Conservation (phyloP, 805 yeast species). For the Saturnispora dispora region DNA sequence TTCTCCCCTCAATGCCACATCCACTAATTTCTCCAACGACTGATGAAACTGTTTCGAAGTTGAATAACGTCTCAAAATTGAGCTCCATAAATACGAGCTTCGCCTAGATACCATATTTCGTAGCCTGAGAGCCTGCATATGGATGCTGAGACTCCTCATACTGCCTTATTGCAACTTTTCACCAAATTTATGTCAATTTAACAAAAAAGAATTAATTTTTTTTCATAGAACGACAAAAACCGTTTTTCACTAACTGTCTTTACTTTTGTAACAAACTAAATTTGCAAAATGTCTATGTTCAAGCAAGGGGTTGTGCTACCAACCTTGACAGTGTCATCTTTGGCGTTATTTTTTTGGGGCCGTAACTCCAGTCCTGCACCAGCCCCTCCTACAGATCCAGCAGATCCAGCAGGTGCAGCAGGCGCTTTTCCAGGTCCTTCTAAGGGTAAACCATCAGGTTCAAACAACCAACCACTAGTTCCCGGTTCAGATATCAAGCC, state of each 20-base stretch:
- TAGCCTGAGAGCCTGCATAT: neutral
- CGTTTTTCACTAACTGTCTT: neutral
- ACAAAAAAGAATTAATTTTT: neutral
- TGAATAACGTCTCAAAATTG: neutral
- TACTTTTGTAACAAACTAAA: neutral
- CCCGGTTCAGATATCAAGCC: slow-evolving; percentile 48
- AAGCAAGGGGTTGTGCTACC: slow-evolving; percentile 13
- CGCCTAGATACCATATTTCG: neutral
- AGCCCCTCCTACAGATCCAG: slow-evolving; percentile 14
- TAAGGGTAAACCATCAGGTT: slow-evolving; percentile 6
- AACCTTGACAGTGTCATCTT: slow-evolving; percentile 17
- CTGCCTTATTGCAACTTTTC: neutral
- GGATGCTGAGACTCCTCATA: neutral
- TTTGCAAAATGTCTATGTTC: slow-evolving; percentile 10
- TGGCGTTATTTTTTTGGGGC: slow-evolving; percentile 25
- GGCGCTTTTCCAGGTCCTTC: slow-evolving; percentile 6
- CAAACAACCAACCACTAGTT: neutral
- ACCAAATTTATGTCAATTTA: neutral
- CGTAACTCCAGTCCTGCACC: slow-evolving; percentile 15
- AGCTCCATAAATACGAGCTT: neutral
- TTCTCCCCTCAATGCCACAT: neutral
- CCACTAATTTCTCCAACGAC: neutral
- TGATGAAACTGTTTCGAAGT: neutral
- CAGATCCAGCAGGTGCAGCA: slow-evolving; percentile 12
- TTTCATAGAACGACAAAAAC: neutral